Evolutionary conservation across 2,329 filamentous ascomycete genomes (phyloP).

Genomic region (Kalmusia sp.): DNA sequence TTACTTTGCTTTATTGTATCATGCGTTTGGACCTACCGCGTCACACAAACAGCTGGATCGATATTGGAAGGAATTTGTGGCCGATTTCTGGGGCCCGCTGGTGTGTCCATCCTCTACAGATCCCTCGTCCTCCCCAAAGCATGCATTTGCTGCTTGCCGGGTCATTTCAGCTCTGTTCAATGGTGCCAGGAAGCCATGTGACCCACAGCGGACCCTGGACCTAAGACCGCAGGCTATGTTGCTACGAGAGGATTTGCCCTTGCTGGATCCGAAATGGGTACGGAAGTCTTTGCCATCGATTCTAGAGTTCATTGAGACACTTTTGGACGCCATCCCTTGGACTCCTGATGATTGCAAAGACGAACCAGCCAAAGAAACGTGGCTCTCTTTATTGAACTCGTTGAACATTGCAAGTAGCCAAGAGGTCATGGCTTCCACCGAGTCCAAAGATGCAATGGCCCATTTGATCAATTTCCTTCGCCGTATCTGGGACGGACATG

Average conservation of each 20-base stretch:
- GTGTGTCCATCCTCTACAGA: constrained; percentile 20
- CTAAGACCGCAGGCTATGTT: constrained; percentile 54
- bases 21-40: constrained; percentile 70
- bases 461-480: constrained; percentile 73
- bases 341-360: constrained; percentile 44
- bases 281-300: constrained; percentile 73
- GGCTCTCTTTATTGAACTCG: constrained; percentile 67
- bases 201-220: constrained; percentile 73
- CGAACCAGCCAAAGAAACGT: constrained; percentile 63
- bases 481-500: constrained; percentile 70
- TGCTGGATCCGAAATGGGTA: constrained; percentile 86
- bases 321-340: constrained; percentile 61
- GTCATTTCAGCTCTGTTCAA: constrained; percentile 79
- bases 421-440: constrained; percentile 86
- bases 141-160: constrained; percentile 54
- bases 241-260: constrained; percentile 75
- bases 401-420: constrained; percentile 75
- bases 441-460: constrained; percentile 81
- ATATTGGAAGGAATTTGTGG: constrained; percentile 80
- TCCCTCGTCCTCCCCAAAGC: constrained; percentile 15
- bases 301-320: constrained; percentile 65
- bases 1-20: constrained; percentile 65
- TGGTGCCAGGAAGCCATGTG: constrained; percentile 69
- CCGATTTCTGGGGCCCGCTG: constrained; percentile 62
- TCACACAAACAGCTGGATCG: constrained; percentile 71